Evolutionary conservation across 2,329 filamentous ascomycete species (phyloP), one percentile per base, ranked within the genome.

Genomic region (Xylariaceae sp.): DNA sequence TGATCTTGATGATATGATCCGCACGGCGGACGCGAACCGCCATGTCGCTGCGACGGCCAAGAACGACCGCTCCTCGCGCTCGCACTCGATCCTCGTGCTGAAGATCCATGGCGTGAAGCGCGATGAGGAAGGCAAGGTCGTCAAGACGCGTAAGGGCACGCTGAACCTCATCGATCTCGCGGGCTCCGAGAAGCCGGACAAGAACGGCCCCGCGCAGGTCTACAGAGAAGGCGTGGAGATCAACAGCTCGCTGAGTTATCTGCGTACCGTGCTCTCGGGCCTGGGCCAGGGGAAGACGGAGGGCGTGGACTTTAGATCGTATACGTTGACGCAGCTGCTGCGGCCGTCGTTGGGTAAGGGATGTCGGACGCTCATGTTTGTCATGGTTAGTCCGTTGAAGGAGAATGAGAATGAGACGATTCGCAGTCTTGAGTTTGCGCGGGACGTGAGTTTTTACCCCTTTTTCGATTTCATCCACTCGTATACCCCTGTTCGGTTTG

Each of bases 281-380:
- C 82, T 99, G n/a, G 93, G 92, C 11, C 85, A 88, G 63, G 90
- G 90, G 58, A 85, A 87, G 65, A 85, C 82, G 23, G 83, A 82
- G 4, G 93, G 97, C 70, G 85, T 99, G 50, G 94, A 94, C 1
- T 99, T 97, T 77, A 82, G 94, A 57, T 97, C 97, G 76, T 96
- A 90, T 67, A 97, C 97, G 83, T 82, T 99, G 65, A 99, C 94
- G 7, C 96, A 97, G 71, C 82, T 99, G 51, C 82, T 99, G 44
- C 91, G 97, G 83, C 95, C 94, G 71, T 96, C 91, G 2, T 80
- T 99, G 6, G 93, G 94, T 3, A 94, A 94, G 13, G 97, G 96
- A 74, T 94, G 89, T 67, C 96, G 97, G 77, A 99, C 94, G 0
- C 87, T 99, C 68, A 99, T 99, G 94, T 96, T 99, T 73, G 91